Base-by-base conservation (phyloP, 2,329 filamentous ascomycete species). In the Nemania bipapillata region DNA sequence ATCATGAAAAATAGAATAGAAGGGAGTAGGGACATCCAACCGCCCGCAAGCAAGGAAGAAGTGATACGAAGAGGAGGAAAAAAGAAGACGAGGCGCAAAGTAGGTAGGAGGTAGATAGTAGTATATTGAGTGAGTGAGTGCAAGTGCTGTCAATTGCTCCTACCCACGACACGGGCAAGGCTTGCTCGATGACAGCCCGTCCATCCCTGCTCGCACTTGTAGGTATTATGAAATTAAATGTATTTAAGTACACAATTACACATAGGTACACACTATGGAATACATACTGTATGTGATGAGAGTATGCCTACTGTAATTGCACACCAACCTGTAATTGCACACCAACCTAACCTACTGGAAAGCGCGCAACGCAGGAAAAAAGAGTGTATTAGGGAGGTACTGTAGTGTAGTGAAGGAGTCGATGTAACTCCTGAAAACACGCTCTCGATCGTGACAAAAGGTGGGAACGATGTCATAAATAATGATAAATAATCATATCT, bases 361-460 rank as follows among this genome's bases (percentile, higher is more conserved):
- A 57, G 52, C 30, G 52, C 32, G 52, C 59, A 53, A 49, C 53
- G 42, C 42, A 35, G 30, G 32, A 22, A 26, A 50, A 40, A 15
- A 66, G 24, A 66, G 40, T 40, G 37, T 40, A 40, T 17, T 40
- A 17, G 15, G 37, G 7, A 40, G 37, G 37, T 40, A 40, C 37
- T 12, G 37, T 40, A 40, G 54, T 56, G 58, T 50, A 26, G 57
- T 56, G 53, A 50, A 61, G 52, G 52, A 65, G 62, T 69, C 66
- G 37, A 63, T 65, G 66, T 52, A 67, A 61, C 68, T 70, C 63
- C 68, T 62, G 63, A 69, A 59, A 63, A 45, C 28, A 55, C 59
- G 59, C 53, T 65, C 60, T 57, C 35, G 56, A 24, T 50, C 58
- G 58, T 59, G 54, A 63, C 63, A 55, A 62, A 69, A 66, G 63